Base-by-base conservation (phyloP, 75 land plant species). In the Picea glauca region DNA sequence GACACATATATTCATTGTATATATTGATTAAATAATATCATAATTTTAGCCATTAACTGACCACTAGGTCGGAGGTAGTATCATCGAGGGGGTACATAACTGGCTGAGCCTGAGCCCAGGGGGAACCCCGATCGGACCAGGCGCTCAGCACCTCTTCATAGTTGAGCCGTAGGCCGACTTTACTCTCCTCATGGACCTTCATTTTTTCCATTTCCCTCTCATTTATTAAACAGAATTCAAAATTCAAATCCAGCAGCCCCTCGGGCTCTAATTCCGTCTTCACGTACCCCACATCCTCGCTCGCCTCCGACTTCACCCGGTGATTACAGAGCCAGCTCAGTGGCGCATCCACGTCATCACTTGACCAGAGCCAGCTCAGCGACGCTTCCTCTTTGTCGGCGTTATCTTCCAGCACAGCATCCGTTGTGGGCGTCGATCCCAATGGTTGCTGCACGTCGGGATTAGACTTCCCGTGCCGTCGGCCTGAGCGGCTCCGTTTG, bases 81-180 rank as follows among this genome's bases (percentile, higher is more conserved):
- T 35, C 38, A 35, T 35, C 38, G 38, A 35, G 38, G 2, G 43
- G 43, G 3, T 40, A 40, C 43, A 40, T 40, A 40, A 40, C 4
- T 40, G 43, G 3, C 3, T 40, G 43, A 40, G 4, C 65, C 33
- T 40, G 43, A 2, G 81, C 76, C 84, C 84, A 79, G 1, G 74
- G 79, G 0, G 81, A 76, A 3, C 84, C 81, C 8, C 87, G 58
- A 61, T 73, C 81, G 26, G 84, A 85, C 87, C 87, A 85, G 0
- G 87, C 83, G 64, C 80, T 78, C 38, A 85, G 13, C 11, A 85
- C 87, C 11, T 82, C 84, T 58, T 85, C 72, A 58, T 82, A 82
- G 58, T 85, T 82, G 31, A 85, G 62, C 6, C 60, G 76, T 67
- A 84, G 32, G n/a, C 79, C 70, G 0, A 76, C 32, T 38, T 18